Percentiles rank a stretch among this genome's conserved stretches.
Evolutionary conservation across 2,329 filamentous ascomycete species (phyloP).

Genomic region (Pyrenophora graminea): DNA sequence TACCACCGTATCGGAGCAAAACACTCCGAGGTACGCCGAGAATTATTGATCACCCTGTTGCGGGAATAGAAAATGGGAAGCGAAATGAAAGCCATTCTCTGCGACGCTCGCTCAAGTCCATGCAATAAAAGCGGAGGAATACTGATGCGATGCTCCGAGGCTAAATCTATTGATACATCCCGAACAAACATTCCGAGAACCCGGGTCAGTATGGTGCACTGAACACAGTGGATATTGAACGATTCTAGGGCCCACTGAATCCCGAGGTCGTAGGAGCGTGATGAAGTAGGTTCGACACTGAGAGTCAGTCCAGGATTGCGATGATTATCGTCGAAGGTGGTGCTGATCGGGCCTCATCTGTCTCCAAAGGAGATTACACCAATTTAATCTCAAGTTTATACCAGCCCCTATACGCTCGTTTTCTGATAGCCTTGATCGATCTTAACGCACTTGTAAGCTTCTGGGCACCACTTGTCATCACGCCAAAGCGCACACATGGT

Average conservation of each 20-base stretch:
- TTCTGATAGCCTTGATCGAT: not conserved
- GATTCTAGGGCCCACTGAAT: not conserved
- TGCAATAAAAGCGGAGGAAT: not conserved
- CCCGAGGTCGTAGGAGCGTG: too few species aligned
- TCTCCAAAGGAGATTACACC: too few species aligned
- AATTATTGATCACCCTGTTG: not conserved
- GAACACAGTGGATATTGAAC: not conserved
- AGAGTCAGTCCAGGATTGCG: too few species aligned
- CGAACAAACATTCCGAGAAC: not conserved
- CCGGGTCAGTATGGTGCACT: not conserved
- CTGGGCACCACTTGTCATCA: not conserved
- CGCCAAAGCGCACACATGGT: too few species aligned
- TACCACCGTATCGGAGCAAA: constrained; percentile 1
- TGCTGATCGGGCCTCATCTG: too few species aligned
- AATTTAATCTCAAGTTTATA: too few species aligned
- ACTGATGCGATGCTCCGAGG: constrained; percentile 3
- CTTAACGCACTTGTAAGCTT: not conserved
- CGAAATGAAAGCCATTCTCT: not conserved
- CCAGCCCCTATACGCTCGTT: not conserved
- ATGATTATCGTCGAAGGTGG: too few species aligned
- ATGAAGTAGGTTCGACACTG: too few species aligned
- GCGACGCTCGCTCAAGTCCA: not conserved
- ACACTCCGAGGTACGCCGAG: constrained; percentile 1
- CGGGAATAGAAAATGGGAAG: not conserved
- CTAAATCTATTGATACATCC: constrained; percentile 5